Percentiles rank a stretch among this genome's conserved stretches.
Conservation (phyloP, 2,329 filamentous ascomycete genomes). For the Ceratocystis harringtonii region DNA sequence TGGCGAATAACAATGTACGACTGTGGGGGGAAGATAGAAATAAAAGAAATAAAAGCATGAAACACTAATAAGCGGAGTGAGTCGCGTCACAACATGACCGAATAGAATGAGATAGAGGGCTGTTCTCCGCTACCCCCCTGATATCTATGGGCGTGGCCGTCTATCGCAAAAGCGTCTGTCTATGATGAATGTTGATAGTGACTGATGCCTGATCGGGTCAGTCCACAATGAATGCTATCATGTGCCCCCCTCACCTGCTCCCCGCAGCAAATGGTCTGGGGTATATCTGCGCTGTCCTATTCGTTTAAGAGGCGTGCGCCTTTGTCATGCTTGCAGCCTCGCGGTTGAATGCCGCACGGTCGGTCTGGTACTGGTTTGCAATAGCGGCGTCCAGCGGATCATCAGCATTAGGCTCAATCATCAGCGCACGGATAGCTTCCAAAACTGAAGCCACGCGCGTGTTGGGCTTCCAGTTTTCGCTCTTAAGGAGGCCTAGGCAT, state of each 20-base stretch:
- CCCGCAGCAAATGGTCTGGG: too few relatives aligned
- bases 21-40: not conserved
- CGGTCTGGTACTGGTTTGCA: conserved; percentile 64
- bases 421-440: conserved; percentile 56
- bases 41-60: not conserved
- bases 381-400: conserved; percentile 79
- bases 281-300: not conserved
- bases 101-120: not conserved
- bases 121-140: not conserved
- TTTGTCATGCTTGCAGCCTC: conserved; percentile 24
- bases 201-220: too few relatives aligned
- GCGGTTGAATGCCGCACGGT: conserved; percentile 50
- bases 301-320: conserved; percentile 5
- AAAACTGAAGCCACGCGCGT: conserved; percentile 63
- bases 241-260: too few relatives aligned
- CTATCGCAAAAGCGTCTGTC: not conserved
- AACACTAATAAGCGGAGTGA: not conserved
- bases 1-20: conserved; percentile 4
- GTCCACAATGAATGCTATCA: too few relatives aligned
- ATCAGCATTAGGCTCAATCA: conserved; percentile 71
- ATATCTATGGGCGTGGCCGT: not conserved
- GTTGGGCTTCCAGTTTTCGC: conserved; percentile 84
- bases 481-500: conserved; percentile 87
- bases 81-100: not conserved
- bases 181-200: not conserved